Base-by-base conservation (phyloP, 1,284 basidiomycete genomes). In the Marasmius oreades region DNA sequence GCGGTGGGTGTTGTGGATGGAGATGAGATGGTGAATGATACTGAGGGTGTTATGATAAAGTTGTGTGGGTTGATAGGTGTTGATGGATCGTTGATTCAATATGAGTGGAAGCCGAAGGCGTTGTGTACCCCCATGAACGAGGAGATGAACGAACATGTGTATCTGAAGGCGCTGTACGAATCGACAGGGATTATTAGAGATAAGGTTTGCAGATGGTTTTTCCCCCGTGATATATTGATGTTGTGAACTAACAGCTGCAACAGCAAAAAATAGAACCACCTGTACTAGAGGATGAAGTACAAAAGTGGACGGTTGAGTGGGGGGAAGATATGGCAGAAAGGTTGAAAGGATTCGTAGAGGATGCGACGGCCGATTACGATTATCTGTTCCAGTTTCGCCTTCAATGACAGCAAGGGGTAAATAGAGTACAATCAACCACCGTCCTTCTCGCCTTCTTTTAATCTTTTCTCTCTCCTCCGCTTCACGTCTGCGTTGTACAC, bases 401-500 rank as follows among this genome's bases (percentile, higher is more conserved):
- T 31, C 28, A 10, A 10, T 31, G 28, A 31, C n/a, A n/a, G n/a
- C n/a, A n/a, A n/a, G n/a, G n/a, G n/a, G n/a, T n/a, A n/a, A n/a
- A n/a, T n/a, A n/a, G n/a, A n/a, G n/a, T n/a, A n/a, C 26, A 37
- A 8, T 48, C 36, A 57, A 33, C 55, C 51, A 22, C 51, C 51
- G 23, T 53, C 57, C 37, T 59, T 61, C 26, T 55, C 54, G 1
- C 69, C 74, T 55, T 81, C 81, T 61, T 68, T 71, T 63, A 79
- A 74, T 60, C 84, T 73, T 61, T 69, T 69, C 54, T 90, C 86
- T 67, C 92, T 76, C 66, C 93, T 77, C 60, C 89, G 76, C 68
- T 92, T 93, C 45, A 96, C 93, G 69, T 96, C 94, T 90, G 91
- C 95, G 68, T 99, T 99, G 71, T 97, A 98, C 54, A 98, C 90